Percentiles rank a stretch among this genome's conserved stretches.
Conservation (phyloP, 495 filamentous ascomycete genomes). For the Lepidopterella palustris region DNA sequence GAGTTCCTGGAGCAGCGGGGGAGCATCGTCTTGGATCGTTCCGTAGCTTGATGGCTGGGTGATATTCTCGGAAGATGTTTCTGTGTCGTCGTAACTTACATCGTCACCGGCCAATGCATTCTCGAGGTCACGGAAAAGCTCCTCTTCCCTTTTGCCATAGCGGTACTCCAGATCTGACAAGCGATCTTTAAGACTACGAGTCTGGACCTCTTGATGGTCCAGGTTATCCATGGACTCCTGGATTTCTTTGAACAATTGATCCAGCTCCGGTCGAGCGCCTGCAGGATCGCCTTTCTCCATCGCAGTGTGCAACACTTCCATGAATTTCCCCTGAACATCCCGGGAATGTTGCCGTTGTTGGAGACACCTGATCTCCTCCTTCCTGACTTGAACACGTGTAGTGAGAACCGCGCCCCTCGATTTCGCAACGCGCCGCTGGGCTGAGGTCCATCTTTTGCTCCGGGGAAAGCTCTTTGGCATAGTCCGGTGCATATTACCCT, state of each 20-base stretch:
- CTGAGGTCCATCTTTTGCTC: not conserved
- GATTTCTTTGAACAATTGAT: not conserved
- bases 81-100: not conserved
- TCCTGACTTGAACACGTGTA: not conserved
- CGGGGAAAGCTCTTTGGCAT: not conserved
- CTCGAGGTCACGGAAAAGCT: not conserved
- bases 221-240: not conserved
- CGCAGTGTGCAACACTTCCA: not conserved
- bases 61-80: not conserved
- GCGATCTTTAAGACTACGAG: not conserved
- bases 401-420: not conserved
- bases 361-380: not conserved
- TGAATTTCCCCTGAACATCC: not conserved
- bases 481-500: not conserved
- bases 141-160: not conserved
- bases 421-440: not conserved
- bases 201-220: not conserved
- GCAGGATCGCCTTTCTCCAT: not conserved
- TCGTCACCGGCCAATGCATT: not conserved
- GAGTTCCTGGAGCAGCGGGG: not conserved
- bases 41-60: not conserved
- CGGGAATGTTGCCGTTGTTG: not conserved
- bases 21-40: not conserved
- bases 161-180: slow-evolving; percentile 7
- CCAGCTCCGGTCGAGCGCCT: not conserved